These are phyloP conservation scores for Striga asiatica DNA, from an alignment of 257 asterid genomes.

Conservation along the genomic window DNA sequence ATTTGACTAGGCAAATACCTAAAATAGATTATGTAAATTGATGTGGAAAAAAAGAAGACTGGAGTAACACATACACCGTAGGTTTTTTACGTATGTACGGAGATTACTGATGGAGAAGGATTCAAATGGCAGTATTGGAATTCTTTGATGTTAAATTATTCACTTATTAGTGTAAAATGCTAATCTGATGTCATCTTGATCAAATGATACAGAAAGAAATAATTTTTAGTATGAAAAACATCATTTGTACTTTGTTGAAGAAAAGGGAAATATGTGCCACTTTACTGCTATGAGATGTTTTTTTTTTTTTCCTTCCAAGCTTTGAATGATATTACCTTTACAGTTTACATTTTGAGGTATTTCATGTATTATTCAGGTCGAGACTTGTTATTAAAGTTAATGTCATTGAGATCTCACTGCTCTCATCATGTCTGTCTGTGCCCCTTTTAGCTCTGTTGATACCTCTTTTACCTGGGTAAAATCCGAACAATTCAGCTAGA, in stretches of 20 bases:
- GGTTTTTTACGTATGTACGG: neutral
- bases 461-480: conserved; percentile 90
- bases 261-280: too few relatives aligned
- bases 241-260: too few relatives aligned
- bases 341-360: neutral
- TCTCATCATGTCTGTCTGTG: conserved; percentile 5
- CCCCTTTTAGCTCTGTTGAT: conserved; percentile 63
- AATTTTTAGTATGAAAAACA: too few relatives aligned
- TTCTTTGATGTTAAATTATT: neutral
- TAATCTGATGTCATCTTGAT: too few relatives aligned
- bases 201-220: too few relatives aligned
- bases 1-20: neutral
- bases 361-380: neutral
- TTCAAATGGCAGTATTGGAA: neutral
- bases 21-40: neutral
- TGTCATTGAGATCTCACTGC: conserved; percentile 1
- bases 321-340: neutral
- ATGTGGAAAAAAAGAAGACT: neutral
- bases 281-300: too few relatives aligned
- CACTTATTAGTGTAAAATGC: too few relatives aligned
- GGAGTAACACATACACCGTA: neutral
- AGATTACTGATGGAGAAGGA: neutral
- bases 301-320: neutral
- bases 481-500: conserved; percentile 92
- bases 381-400: neutral